These are phyloP conservation scores for Neonectria coccinea DNA, from an alignment of 2,329 filamentous ascomycete genomes.

Conservation along the genomic window DNA sequence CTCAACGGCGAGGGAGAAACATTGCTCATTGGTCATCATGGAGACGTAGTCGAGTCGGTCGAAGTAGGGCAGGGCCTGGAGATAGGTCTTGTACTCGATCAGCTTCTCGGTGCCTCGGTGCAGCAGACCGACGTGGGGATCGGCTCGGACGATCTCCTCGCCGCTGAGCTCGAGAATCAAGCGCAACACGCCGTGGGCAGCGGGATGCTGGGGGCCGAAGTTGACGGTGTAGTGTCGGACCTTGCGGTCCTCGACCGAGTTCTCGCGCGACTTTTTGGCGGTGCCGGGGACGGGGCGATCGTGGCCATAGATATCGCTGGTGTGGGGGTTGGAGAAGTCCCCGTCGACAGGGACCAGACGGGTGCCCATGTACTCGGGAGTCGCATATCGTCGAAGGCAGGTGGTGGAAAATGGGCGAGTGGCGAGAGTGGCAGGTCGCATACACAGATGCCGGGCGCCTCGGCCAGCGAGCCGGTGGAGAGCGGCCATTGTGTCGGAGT, in stretches of 20 bases:
- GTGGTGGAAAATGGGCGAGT: slow-evolving; percentile 75
- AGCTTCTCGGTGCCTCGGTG: slow-evolving; percentile 99
- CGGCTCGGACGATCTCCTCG: slow-evolving; percentile 95
- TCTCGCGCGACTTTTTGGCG: slow-evolving; percentile 61
- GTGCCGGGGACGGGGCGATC: slow-evolving; percentile 55
- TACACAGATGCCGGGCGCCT: slow-evolving; percentile 75
- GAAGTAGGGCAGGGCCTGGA: slow-evolving; percentile 98
- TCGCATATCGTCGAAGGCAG: slow-evolving; percentile 71
- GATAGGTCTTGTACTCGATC: slow-evolving; percentile 99
- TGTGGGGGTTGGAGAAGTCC: slow-evolving; percentile 66
- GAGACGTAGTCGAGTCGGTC: slow-evolving; percentile 98
- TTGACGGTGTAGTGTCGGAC: slow-evolving; percentile 99
- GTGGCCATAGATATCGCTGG: slow-evolving; percentile 61
- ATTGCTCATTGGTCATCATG: slow-evolving; percentile 99
- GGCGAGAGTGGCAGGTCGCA: slow-evolving; percentile 58
- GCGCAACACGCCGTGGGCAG: slow-evolving; percentile 96
- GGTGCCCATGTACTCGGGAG: slow-evolving; percentile 64
- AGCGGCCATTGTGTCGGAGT: slow-evolving; percentile 71
- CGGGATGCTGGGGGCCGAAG: slow-evolving; percentile 98
- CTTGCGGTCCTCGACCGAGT: slow-evolving; percentile 75
- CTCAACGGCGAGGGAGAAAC: slow-evolving; percentile 94
- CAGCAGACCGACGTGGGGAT: slow-evolving; percentile 95
- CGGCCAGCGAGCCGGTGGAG: slow-evolving; percentile 79
- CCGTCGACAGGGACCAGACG: slow-evolving; percentile 74
- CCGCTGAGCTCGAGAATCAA: slow-evolving; percentile 98